phyloP scores from a whole-genome alignment of 176 grass and related monocot species.

The Guadua angustifolia region DNA sequence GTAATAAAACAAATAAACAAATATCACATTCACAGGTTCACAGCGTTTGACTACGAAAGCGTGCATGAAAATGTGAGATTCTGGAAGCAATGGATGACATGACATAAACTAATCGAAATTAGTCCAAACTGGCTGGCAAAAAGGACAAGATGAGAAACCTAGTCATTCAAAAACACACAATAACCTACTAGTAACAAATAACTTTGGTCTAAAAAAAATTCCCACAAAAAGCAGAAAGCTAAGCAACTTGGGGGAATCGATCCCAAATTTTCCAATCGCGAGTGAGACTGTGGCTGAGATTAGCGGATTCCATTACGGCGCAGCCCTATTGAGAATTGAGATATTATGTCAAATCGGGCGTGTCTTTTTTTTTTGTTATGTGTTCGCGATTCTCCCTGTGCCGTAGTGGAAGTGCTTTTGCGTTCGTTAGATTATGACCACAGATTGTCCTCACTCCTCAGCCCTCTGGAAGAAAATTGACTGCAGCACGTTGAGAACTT shows the following conservation, averaged over 20 bases:
- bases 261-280: conserved; percentile 15
- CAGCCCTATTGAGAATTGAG: not conserved
- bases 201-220: too few species aligned
- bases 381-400: not conserved
- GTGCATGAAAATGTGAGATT: not conserved
- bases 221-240: too few species aligned
- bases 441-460: too few species aligned
- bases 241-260: not conserved
- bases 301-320: not conserved
- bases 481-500: not conserved
- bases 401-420: not conserved
- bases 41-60: conserved; percentile 30
- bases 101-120: not conserved
- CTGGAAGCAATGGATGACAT: conserved; percentile 6
- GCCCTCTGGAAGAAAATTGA: not conserved
- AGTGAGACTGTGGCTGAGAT: not conserved
- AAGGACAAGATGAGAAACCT: not conserved
- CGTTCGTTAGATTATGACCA: not conserved
- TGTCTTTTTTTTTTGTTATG: not conserved
- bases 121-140: conserved; percentile 13
- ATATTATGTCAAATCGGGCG: not conserved
- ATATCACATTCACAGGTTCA: conserved; percentile 42
- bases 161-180: too few species aligned
- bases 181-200: too few species aligned
- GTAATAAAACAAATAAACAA: not conserved